These are phyloP conservation scores for Maudiozyma serrabonitensis DNA, from an alignment of 805 yeast species.

Conservation along the genomic window DNA sequence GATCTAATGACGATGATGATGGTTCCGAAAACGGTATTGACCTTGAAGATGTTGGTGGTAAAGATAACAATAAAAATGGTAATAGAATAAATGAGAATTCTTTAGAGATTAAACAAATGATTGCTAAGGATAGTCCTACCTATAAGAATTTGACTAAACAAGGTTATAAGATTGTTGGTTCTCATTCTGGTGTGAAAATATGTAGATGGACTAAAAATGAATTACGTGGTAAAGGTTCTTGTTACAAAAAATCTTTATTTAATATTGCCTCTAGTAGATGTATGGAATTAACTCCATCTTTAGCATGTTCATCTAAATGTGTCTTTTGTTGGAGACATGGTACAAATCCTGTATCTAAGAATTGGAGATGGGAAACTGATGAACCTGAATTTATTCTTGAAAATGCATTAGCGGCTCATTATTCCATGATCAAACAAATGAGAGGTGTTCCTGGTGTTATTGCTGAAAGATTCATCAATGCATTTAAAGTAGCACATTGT, in stretches of 20 bases:
- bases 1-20: constrained; percentile 25
- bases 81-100: constrained; percentile 4
- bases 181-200: constrained; percentile 90
- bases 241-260: constrained; percentile 86
- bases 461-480: constrained; percentile 83
- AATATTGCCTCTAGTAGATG: constrained; percentile 86
- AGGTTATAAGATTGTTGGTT: constrained; percentile 87
- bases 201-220: constrained; percentile 97
- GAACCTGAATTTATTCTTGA: constrained; percentile 74
- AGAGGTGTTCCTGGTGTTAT: constrained; percentile 93
- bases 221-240: constrained; percentile 85
- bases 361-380: constrained; percentile 95
- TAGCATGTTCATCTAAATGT: constrained; percentile 91
- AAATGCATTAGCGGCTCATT: constrained; percentile 84
- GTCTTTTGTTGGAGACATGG: constrained; percentile 98
- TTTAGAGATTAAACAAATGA: constrained; percentile 64
- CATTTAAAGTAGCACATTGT: constrained; percentile 81
- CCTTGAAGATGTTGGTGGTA: constrained; percentile 78
- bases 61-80: constrained; percentile 6
- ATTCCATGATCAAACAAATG: constrained; percentile 86
- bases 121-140: constrained; percentile 81
- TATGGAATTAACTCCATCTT: constrained; percentile 91
- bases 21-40: constrained; percentile 35
- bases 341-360: constrained; percentile 90
- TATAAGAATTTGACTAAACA: constrained; percentile 81